phyloP scores from a whole-genome alignment of 169 alveolate genomes.

The Cryptosporidium andersoni region DNA sequence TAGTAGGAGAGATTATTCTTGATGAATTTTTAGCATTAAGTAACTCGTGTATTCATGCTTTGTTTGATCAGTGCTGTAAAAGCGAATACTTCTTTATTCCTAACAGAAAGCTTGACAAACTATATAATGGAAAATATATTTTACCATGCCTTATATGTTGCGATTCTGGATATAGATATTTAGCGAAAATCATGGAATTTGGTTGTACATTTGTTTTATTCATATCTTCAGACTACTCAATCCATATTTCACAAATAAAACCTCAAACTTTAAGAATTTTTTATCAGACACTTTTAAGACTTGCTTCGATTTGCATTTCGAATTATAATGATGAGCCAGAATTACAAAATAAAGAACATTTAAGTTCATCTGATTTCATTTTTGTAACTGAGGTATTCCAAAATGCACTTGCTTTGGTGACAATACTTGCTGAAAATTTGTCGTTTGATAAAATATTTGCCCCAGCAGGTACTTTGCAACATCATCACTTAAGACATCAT shows the following conservation, averaged over 20 bases:
- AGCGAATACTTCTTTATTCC: constrained; percentile 39
- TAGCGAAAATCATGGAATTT: constrained; percentile 35
- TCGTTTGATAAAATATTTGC: constrained; percentile 45
- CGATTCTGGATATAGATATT: constrained; percentile 19
- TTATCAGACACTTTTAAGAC: constrained; percentile 31
- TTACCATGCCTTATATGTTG: constrained; percentile 36
- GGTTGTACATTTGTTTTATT: constrained; percentile 28
- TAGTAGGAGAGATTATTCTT: neutral
- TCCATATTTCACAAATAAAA: neutral
- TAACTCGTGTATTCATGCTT: constrained; percentile 6
- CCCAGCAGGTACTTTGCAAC: constrained; percentile 4
- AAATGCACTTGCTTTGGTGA: constrained; percentile 25
- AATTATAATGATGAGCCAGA: neutral
- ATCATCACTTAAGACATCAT: constrained; percentile 43
- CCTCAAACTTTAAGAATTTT: constrained; percentile 1
- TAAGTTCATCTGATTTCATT: neutral
- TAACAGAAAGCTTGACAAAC: constrained; percentile 2
- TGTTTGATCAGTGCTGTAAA: constrained; percentile 7
- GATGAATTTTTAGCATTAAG: constrained; percentile 17
- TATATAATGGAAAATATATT: neutral
- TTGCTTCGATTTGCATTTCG: constrained; percentile 41
- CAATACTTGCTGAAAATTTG: constrained; percentile 48
- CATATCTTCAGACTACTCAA: constrained; percentile 22
- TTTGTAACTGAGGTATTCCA: constrained; percentile 27
- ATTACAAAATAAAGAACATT: neutral